Evolutionary conservation across 306 rosid species (phyloP).

Genomic region (Dicorynia guianensis): DNA sequence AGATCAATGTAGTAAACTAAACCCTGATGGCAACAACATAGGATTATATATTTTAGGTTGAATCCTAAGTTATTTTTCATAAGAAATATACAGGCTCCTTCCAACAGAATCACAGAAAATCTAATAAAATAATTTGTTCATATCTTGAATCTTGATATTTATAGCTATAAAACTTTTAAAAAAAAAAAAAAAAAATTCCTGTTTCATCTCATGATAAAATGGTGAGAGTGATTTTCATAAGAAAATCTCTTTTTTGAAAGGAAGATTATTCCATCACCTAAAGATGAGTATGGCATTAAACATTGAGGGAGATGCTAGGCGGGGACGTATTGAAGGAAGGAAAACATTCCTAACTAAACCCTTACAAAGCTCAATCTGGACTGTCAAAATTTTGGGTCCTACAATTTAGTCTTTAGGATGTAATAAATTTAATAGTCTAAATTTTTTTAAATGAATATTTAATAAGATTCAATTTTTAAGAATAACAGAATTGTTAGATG

Average conservation of each 20-base stretch:
- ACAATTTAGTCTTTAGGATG: too few species aligned
- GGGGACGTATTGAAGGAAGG: too few species aligned
- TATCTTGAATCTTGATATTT: background rate
- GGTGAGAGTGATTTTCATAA: background rate
- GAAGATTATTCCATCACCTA: conserved; percentile 16
- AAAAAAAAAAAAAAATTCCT: background rate
- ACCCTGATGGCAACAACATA: conserved; percentile 8
- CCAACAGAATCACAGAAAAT: background rate
- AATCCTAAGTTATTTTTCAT: background rate
- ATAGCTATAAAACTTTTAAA: background rate
- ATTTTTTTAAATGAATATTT: too few species aligned
- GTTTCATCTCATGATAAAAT: conserved; percentile 9
- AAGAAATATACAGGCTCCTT: background rate
- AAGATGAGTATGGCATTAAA: conserved; percentile 19
- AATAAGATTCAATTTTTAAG: too few species aligned
- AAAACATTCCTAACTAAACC: too few species aligned
- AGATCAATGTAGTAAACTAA: background rate
- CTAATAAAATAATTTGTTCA: background rate
- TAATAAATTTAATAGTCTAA: too few species aligned
- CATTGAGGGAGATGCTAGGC: background rate
- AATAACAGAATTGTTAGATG: too few species aligned
- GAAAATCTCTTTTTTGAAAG: background rate
- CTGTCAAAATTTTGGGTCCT: too few species aligned
- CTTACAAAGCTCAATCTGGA: too few species aligned
- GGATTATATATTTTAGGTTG: background rate